A percentile compares a stretch with the other conserved stretches of the same genome.
Conservation (phyloP, 345 rosid species). For the Brassica incana region DNA sequence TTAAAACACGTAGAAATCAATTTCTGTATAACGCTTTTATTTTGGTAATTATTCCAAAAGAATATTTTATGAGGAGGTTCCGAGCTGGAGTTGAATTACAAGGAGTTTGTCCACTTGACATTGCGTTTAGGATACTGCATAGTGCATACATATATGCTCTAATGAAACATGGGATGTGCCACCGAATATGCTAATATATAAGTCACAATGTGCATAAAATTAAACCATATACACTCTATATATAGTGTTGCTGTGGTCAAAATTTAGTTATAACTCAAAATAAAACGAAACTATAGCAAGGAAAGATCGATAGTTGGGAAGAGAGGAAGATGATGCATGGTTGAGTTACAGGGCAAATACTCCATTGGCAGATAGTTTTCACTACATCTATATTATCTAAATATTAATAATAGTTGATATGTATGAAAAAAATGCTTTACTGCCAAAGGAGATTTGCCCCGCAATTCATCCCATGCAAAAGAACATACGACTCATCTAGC, state of each 20-base stretch:
- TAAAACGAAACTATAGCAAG: background rate
- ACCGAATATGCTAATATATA: conserved; percentile 32
- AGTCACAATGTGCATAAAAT: background rate
- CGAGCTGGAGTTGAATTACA: background rate
- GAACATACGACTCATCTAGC: background rate
- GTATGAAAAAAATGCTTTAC: background rate
- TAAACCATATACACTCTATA: conserved; percentile 20
- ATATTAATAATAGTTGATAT: background rate
- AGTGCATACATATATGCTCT: conserved; percentile 11
- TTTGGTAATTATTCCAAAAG: background rate
- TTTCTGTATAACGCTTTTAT: background rate
- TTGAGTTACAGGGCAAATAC: conserved; percentile 36
- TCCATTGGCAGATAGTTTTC: conserved; percentile 32
- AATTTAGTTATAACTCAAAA: background rate
- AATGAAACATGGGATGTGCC: conserved; percentile 32
- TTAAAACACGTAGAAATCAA: background rate
- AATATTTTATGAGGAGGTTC: background rate
- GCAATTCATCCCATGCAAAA: conserved; percentile 32
- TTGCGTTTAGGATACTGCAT: conserved; percentile 10
- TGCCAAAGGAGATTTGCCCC: conserved; percentile 45
- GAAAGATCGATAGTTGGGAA: conserved; percentile 6
- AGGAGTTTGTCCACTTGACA: background rate
- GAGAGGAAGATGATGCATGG: conserved; percentile 25
- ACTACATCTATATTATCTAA: background rate
- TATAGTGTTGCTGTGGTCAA: conserved; percentile 2